Evolutionary conservation across 805 yeast genomes (phyloP).

Genomic region (Ogataea dorogensis): DNA sequence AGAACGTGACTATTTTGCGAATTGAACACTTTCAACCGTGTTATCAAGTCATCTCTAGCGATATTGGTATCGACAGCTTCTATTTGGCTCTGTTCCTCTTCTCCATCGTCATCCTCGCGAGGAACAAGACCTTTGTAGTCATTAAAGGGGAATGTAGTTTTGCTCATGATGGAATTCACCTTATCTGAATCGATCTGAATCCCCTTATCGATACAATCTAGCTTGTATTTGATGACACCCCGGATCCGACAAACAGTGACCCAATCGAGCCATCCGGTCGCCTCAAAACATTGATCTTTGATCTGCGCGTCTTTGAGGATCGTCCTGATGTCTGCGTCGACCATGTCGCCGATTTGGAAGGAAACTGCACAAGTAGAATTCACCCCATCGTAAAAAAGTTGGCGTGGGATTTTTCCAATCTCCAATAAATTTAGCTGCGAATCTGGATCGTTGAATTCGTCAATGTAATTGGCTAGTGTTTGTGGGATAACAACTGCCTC

Average conservation of each 20-base stretch:
- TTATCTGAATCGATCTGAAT: conserved; percentile 42
- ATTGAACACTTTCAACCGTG: conserved; percentile 38
- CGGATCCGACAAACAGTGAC: conserved; percentile 64
- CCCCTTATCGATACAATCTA: conserved; percentile 57
- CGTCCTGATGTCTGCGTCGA: conserved; percentile 57
- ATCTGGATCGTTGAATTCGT: conserved; percentile 23
- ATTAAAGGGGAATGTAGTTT: conserved; percentile 32
- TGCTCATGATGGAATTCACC: conserved; percentile 43
- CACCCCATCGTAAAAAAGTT: conserved; percentile 69
- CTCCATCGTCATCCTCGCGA: conserved; percentile 34
- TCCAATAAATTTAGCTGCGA: conserved; percentile 23
- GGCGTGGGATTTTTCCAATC: conserved; percentile 37
- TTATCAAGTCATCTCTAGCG: conserved; percentile 34
- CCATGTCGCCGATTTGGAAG: conserved; percentile 76
- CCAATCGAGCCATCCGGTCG: conserved; percentile 79
- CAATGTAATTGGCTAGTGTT: conserved; percentile 19
- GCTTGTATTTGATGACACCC: conserved; percentile 67
- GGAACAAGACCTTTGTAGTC: conserved; percentile 28
- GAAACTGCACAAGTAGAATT: conserved; percentile 66
- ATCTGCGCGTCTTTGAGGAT: conserved; percentile 42
- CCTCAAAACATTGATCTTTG: conserved; percentile 47
- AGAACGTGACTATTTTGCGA: conserved; percentile 32
- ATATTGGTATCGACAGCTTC: conserved; percentile 5
- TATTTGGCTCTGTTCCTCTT: conserved; percentile 27
- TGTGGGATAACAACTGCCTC: conserved; percentile 28